Evolutionary conservation across 1,139 yeast species (phyloP).

Genomic region (Taphrina populina): DNA sequence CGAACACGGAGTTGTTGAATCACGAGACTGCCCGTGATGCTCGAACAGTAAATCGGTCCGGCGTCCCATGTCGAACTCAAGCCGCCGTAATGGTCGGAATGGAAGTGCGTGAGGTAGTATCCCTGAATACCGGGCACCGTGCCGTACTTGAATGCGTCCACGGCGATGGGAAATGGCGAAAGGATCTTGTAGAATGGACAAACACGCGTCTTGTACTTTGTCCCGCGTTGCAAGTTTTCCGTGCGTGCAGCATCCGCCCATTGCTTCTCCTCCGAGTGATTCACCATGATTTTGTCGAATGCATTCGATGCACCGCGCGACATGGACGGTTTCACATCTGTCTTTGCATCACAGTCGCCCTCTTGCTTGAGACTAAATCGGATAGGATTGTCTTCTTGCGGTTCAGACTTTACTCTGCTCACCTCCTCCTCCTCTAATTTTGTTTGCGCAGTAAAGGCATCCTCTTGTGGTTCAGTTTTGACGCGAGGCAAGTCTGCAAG

Average conservation of each 20-base stretch:
- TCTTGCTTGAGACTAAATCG: neutral
- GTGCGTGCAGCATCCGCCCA: constrained; percentile 32
- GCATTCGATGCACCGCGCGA: constrained; percentile 19
- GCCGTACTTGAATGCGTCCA: constrained; percentile 50
- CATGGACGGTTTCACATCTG: constrained; percentile 13
- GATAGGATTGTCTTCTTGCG: neutral
- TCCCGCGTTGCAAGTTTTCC: constrained; percentile 28
- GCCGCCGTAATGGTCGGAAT: constrained; percentile 91
- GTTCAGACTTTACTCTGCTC: neutral
- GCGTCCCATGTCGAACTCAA: constrained; percentile 71
- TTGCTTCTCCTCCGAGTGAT: constrained; percentile 30
- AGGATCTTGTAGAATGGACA: constrained; percentile 47
- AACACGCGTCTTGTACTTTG: constrained; percentile 35
- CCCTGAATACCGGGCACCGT: constrained; percentile 43
- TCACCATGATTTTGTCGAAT: constrained; percentile 24
- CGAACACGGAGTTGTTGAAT: constrained; percentile 57
- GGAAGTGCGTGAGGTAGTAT: constrained; percentile 67
- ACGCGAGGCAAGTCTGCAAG: constrained; percentile 1
- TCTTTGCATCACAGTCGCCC: too few relatives aligned
- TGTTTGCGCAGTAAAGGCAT: constrained; percentile 2
- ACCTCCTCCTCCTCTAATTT: constrained; percentile 4
- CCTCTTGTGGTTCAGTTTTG: constrained; percentile 10
- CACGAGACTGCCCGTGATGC: constrained; percentile 62
- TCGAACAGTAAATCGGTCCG: constrained; percentile 68
- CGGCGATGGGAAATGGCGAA: constrained; percentile 40